Conservation (phyloP, 441 rosid species). For the Croton setiger region DNA sequence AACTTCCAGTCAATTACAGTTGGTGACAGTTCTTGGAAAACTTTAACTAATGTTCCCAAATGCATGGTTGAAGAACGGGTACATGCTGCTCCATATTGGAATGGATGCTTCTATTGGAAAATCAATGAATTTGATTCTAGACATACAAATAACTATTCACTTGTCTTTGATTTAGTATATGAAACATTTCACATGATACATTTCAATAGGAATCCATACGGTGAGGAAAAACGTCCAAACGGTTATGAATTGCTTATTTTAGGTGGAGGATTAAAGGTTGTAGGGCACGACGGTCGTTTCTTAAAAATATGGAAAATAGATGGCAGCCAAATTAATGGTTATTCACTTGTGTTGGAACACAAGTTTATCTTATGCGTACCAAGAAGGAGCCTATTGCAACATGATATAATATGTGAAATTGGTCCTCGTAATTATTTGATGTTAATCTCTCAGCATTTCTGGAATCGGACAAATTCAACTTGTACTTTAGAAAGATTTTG, state of each 20-base stretch:
- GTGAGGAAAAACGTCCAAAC: not conserved
- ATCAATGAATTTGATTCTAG: constrained; percentile 1
- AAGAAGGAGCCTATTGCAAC: not conserved
- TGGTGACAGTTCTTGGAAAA: constrained; percentile 19
- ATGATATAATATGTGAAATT: constrained; percentile 6
- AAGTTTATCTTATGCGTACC: constrained; percentile 1
- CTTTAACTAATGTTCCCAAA: not conserved
- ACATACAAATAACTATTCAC: no score
- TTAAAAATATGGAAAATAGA: constrained; percentile 14
- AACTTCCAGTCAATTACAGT: constrained; percentile 12
- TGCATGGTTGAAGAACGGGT: not conserved
- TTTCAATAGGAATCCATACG: no score
- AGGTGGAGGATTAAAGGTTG: constrained; percentile 1
- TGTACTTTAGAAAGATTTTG: no score
- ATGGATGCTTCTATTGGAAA: constrained; percentile 17
- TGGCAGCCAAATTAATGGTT: constrained; percentile 12
- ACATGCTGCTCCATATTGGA: constrained; percentile 15
- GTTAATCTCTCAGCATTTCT: no score
- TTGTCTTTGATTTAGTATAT: no score
- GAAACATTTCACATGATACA: no score
- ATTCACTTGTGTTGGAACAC: not conserved
- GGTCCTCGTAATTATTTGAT: not conserved
- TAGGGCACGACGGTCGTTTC: constrained; percentile 15
- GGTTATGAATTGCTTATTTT: constrained; percentile 5
- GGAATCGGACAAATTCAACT: no score